A percentile compares a stretch with the other conserved stretches of the same genome.
Evolutionary conservation across 2,329 filamentous ascomycete genomes (phyloP).

Genomic region (Claviceps quebecensis): DNA sequence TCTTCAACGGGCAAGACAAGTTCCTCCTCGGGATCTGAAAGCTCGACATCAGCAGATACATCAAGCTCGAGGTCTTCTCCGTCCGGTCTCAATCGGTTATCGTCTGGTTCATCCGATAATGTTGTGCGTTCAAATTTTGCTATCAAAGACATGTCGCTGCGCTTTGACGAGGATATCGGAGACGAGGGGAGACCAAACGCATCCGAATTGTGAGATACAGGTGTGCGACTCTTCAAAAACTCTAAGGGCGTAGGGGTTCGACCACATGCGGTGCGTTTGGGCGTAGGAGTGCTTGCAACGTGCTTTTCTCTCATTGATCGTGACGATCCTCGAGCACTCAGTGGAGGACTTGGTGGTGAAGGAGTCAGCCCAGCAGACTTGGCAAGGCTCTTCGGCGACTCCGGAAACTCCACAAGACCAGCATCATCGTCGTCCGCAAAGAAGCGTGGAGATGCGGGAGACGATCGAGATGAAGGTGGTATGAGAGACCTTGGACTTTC

Average conservation of each 20-base stretch:
- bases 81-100: neutral
- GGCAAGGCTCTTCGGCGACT: conserved; percentile 1
- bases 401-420: conserved; percentile 1
- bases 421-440: conserved; percentile 1
- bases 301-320: neutral
- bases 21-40: neutral
- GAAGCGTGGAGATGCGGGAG: neutral
- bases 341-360: conserved; percentile 3
- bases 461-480: neutral
- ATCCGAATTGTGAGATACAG: neutral
- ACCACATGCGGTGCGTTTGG: neutral
- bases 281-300: neutral
- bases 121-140: neutral
- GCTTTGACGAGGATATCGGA: neutral
- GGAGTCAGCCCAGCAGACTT: neutral
- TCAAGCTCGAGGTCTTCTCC: neutral
- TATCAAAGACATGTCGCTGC: neutral
- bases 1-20: neutral
- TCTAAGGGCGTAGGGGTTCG: neutral
- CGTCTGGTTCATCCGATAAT: neutral
- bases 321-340: neutral
- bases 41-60: neutral
- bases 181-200: conserved; percentile 5
- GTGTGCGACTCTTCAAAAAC: neutral
- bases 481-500: neutral